Conservation (phyloP, 1,284 basidiomycete species). For the Boletellus dicymbophilus region DNA sequence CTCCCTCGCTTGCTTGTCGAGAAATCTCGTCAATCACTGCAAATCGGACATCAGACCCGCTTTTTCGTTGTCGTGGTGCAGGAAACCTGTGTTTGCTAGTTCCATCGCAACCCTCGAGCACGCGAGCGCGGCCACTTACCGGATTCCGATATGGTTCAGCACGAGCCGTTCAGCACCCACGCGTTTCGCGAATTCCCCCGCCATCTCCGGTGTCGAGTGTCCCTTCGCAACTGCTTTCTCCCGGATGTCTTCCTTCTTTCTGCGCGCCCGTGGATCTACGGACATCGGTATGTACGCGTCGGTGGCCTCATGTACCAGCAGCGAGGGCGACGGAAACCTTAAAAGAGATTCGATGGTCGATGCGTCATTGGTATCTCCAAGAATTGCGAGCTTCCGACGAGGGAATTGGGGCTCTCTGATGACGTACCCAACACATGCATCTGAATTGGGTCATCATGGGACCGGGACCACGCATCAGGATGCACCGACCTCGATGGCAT, state of each 20-base stretch:
- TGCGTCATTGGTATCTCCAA: conserved; percentile 72
- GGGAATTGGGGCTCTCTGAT: conserved; percentile 61
- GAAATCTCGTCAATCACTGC: conserved; percentile 65
- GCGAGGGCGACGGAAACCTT: conserved; percentile 43
- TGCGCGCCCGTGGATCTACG: conserved; percentile 50
- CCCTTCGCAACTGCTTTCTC: conserved; percentile 65
- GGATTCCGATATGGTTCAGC: conserved; percentile 82
- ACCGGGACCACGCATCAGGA: not conserved
- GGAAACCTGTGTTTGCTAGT: conserved; percentile 42
- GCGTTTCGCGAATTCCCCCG: conserved; percentile 73
- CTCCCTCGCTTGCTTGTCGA: conserved; percentile 58
- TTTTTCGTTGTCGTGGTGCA: conserved; percentile 42
- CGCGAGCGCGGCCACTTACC: conserved; percentile 45
- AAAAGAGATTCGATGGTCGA: conserved; percentile 58
- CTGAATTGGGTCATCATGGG: conserved; percentile 43
- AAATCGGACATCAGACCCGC: conserved; percentile 38
- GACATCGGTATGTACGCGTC: conserved; percentile 72
- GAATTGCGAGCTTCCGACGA: conserved; percentile 51
- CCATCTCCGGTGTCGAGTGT: conserved; percentile 84
- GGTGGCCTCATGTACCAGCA: conserved; percentile 84
- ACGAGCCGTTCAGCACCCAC: conserved; percentile 69
- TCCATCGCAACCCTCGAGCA: conserved; percentile 20
- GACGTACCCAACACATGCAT: conserved; percentile 83
- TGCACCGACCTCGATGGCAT: conserved; percentile 69
- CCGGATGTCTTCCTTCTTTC: conserved; percentile 49